Evolutionary conservation across 768 basidiomycete genomes (phyloP).

Genomic region (Rhizopogon sp.): DNA sequence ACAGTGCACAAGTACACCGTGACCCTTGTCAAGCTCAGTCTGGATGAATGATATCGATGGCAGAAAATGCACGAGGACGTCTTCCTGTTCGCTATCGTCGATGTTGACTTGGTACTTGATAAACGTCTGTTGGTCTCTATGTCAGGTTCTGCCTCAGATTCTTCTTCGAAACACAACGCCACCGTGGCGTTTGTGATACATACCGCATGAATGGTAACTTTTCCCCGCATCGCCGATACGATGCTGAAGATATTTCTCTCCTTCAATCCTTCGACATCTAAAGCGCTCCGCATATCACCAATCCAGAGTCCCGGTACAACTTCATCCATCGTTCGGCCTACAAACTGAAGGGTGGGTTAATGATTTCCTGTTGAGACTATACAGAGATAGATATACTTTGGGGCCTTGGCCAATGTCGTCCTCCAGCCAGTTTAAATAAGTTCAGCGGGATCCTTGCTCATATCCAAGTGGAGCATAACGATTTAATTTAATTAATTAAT

Average conservation of each 20-base stretch:
- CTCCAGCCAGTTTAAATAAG: background rate
- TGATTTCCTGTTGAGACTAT: background rate
- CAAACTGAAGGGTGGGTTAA: background rate
- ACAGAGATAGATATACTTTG: background rate
- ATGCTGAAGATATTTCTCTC: slow-evolving; percentile 73
- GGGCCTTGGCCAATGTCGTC: background rate
- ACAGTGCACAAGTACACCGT: slow-evolving; percentile 85
- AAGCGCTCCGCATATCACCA: slow-evolving; percentile 70
- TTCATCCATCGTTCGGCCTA: slow-evolving; percentile 56
- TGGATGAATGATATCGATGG: slow-evolving; percentile 82
- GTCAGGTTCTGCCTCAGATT: background rate
- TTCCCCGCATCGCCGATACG: slow-evolving; percentile 68
- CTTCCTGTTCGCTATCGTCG: slow-evolving; percentile 70
- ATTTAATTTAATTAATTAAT: too few relatives aligned
- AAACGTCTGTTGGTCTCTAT: slow-evolving; percentile 52
- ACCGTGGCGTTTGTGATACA: slow-evolving; percentile 6
- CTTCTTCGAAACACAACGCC: background rate
- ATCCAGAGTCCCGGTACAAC: slow-evolving; percentile 81
- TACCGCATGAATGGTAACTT: slow-evolving; percentile 62
- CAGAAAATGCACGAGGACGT: slow-evolving; percentile 74
- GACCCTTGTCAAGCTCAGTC: slow-evolving; percentile 65
- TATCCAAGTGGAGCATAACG: too few relatives aligned
- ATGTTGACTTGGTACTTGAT: slow-evolving; percentile 74
- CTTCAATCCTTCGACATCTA: slow-evolving; percentile 55
- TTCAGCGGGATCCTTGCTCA: background rate